phyloP scores from a whole-genome alignment of 352 stramenopile genomes.

The Pythium sukuiense region DNA sequence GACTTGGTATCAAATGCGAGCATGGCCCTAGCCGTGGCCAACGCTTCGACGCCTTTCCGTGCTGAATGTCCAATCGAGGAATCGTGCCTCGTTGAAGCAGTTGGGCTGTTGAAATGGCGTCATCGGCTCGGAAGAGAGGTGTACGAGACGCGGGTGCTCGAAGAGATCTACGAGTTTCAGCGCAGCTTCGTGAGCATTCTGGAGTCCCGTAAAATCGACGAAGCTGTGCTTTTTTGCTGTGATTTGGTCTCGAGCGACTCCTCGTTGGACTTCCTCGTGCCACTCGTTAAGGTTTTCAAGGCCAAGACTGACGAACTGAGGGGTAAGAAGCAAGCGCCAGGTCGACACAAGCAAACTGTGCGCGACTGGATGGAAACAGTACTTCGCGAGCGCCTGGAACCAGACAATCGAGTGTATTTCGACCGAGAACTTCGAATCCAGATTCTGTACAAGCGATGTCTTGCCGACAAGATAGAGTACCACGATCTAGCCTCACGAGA shows the following conservation, averaged over 20 bases:
- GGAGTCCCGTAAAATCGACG: conserved; percentile 13
- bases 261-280: background rate
- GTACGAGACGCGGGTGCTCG: conserved; percentile 46
- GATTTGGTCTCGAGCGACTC: background rate
- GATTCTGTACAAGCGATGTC: background rate
- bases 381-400: background rate
- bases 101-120: conserved; percentile 43
- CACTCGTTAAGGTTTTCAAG: background rate
- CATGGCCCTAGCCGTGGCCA: background rate
- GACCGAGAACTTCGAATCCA: background rate
- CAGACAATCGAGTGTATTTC: background rate
- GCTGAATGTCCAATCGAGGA: background rate
- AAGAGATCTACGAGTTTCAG: conserved; percentile 46
- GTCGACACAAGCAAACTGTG: conserved; percentile 4
- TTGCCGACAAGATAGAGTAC: background rate
- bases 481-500: background rate
- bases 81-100: conserved; percentile 21
- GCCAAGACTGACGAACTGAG: background rate
- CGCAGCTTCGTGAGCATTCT: conserved; percentile 36
- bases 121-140: conserved; percentile 32
- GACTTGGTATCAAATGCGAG: background rate
- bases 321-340: background rate
- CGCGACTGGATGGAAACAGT: background rate
- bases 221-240: background rate
- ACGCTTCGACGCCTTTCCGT: background rate